phyloP scores from a whole-genome alignment of 2,329 filamentous ascomycete species.

The Monosporascus cannonballus region DNA sequence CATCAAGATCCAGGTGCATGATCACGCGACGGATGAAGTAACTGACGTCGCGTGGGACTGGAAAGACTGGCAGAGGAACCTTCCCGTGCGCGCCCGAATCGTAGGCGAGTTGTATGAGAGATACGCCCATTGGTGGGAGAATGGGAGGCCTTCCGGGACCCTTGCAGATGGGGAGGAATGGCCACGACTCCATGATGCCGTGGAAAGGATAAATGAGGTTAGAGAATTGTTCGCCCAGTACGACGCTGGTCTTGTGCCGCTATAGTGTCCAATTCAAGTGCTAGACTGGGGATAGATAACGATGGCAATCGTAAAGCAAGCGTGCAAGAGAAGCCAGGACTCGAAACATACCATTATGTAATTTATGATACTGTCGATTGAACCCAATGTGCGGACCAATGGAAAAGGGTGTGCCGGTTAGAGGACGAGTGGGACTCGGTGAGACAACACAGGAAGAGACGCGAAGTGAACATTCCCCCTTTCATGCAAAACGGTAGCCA shows the following conservation, averaged over 20 bases:
- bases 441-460: no score
- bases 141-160: conserved; percentile 5
- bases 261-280: no score
- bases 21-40: conserved; percentile 39
- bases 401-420: no score
- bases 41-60: conserved; percentile 38
- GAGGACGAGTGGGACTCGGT: no score
- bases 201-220: conserved; percentile 14
- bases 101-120: conserved; percentile 52
- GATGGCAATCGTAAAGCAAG: no score
- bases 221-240: conserved; percentile 17
- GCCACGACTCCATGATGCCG: conserved; percentile 32
- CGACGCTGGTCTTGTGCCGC: conserved; percentile 1
- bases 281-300: no score
- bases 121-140: conserved; percentile 32
- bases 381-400: no score
- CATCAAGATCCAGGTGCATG: conserved; percentile 44
- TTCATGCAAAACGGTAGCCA: no score
- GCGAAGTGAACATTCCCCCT: no score
- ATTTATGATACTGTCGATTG: no score
- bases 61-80: conserved; percentile 38
- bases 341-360: no score
- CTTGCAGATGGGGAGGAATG: conserved; percentile 24
- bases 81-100: conserved; percentile 38
- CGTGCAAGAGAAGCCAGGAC: no score